Percentiles rank a stretch among this genome's conserved stretches.
These are phyloP conservation scores for Calonectria fujianensis DNA, from an alignment of 2,329 filamentous ascomycete genomes.

Conservation along the genomic window DNA sequence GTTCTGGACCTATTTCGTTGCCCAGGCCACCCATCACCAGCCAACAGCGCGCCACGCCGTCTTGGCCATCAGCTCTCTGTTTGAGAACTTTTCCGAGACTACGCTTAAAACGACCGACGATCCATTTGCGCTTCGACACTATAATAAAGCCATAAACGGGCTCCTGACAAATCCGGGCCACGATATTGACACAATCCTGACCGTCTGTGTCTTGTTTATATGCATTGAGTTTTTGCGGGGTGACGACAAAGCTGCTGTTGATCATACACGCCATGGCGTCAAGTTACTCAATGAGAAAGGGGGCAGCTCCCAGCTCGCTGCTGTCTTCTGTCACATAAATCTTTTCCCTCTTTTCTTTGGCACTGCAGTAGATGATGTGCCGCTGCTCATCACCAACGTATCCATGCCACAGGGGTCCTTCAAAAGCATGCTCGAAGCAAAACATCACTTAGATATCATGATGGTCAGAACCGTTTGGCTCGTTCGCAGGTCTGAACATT, in stretches of 20 bases:
- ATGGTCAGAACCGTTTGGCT: constrained; percentile 56
- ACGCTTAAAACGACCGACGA: constrained; percentile 46
- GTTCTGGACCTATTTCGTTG: constrained; percentile 64
- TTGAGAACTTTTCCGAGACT: constrained; percentile 56
- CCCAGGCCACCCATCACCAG: constrained; percentile 62
- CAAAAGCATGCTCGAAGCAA: constrained; percentile 50
- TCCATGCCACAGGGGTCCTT: constrained; percentile 27
- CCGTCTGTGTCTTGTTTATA: constrained; percentile 65
- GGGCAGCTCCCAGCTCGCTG: constrained; percentile 57
- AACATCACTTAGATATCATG: constrained; percentile 57
- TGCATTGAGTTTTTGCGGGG: constrained; percentile 66
- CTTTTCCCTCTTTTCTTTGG: constrained; percentile 64
- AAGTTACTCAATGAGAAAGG: constrained; percentile 56
- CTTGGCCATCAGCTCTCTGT: constrained; percentile 63
- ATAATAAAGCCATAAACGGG: constrained; percentile 64
- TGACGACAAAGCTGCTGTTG: constrained; percentile 59
- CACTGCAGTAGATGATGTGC: constrained; percentile 27
- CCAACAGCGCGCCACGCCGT: constrained; percentile 62
- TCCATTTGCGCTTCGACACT: constrained; percentile 62
- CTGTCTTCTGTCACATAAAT: constrained; percentile 62
- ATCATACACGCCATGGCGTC: constrained; percentile 64
- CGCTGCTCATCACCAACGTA: constrained; percentile 25
- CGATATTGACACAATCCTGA: constrained; percentile 59
- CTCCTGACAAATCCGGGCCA: constrained; percentile 51
- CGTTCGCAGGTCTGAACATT: constrained; percentile 53